Evolutionary conservation across 2,329 filamentous ascomycete species (phyloP), one percentile per base, ranked within the genome.

Genomic region (Amylocarpus encephaloides): DNA sequence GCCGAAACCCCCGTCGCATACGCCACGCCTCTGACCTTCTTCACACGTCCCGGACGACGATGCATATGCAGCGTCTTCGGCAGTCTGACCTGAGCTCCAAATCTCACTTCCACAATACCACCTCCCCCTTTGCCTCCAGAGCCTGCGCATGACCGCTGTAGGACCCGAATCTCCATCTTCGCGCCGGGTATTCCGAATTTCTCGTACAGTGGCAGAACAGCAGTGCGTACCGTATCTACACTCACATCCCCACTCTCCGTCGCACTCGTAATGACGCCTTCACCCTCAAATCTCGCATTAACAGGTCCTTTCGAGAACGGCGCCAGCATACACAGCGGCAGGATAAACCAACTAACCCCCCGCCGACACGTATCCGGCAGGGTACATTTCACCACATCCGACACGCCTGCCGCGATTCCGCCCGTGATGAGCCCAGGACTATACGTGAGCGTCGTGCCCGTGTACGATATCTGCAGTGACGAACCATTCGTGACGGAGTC

Each of bases 401-500:
- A 58, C 13, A 71, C 74, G 34, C 87, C 84, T 15, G 22, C 22
- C 22, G 88, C 89, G 19, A 86, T 82, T 42, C 84, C 86, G 54
- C 93, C 93, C 0, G 89, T 93, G 63, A 98, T 94, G 36, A 98
- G 75, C 33, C 93, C 93, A 0, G 93, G 93, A 58, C 88, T 86
- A 71, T 94, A 98, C 34, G 91, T 85, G 49, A 98, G 80, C 1
- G 89, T 91, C 0, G 93, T 97, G 66, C 93, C 93, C 1, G 90
- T 96, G 72, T 95, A 93, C 10, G 90, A 95, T 61, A 98, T 95
- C 64, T 96, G 91, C 72, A 97, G 89, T 49, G 86, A 83, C 51
- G 87, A 88, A 71, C 93, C 93, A 75, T 98, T 98, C 64, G 93
- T 98, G 62, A 98, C 78, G 59, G 88, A 80, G 69, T 97, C 93